A percentile compares a stretch with the other conserved stretches of the same genome.
Evolutionary conservation across 2,329 filamentous ascomycete genomes (phyloP).

Genomic region (Botrytis elliptica): DNA sequence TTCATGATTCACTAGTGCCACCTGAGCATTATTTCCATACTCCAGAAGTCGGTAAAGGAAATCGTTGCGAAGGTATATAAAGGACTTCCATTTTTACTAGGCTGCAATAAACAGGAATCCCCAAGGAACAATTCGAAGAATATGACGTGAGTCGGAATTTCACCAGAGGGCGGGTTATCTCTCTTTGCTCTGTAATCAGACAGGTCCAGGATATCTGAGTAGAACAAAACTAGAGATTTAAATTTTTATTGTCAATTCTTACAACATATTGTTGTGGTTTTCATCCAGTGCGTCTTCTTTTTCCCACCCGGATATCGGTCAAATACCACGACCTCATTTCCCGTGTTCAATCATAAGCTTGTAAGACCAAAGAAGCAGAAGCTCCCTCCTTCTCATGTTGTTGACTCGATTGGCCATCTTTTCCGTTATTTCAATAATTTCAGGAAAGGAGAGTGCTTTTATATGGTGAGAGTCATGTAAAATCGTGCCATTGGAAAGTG

Average conservation of each 20-base stretch:
- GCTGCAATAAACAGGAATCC: background rate
- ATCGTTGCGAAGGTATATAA: background rate
- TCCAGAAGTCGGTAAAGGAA: background rate
- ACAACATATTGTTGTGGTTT: background rate
- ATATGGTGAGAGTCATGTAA: background rate
- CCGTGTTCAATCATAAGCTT: background rate
- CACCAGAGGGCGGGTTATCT: background rate
- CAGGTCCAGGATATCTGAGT: background rate
- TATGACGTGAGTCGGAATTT: too few relatives aligned
- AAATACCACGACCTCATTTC: background rate
- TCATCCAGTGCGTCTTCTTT: background rate
- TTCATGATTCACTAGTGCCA: background rate
- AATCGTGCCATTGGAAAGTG: background rate
- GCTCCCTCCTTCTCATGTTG: too few relatives aligned
- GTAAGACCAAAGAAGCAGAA: background rate
- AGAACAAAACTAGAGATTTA: accelerated
- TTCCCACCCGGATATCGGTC: background rate
- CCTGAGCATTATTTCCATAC: background rate
- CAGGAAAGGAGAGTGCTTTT: background rate
- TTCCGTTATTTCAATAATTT: background rate
- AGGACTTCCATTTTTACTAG: accelerated
- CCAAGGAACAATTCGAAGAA: too few relatives aligned
- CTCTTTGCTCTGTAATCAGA: background rate
- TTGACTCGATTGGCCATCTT: too few relatives aligned
- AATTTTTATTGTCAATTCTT: background rate